Percentiles rank a stretch among this genome's conserved stretches.
phyloP scores from a whole-genome alignment of 2,329 filamentous ascomycete genomes.

The Coniochaeta ligniaria region DNA sequence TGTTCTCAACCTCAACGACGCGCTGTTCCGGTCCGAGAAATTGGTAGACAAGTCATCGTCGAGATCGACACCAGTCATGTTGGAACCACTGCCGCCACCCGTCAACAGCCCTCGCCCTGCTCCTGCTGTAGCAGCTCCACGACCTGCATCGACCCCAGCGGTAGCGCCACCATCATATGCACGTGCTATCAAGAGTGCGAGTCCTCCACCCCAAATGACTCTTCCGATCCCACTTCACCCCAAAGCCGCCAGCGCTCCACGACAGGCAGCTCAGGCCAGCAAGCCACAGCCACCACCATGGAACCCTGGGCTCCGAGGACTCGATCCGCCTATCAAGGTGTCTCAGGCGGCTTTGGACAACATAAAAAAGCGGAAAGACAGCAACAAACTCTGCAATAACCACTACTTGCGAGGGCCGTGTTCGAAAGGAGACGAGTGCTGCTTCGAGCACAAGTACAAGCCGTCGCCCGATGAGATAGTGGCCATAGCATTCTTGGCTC shows the following conservation, averaged over 20 bases:
- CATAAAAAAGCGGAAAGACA: constrained; percentile 48
- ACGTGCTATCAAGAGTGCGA: constrained; percentile 30
- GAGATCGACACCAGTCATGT: background rate
- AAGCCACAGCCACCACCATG: constrained; percentile 30
- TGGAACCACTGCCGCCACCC: constrained; percentile 3
- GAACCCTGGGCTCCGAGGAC: constrained; percentile 46
- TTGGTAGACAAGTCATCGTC: constrained; percentile 25
- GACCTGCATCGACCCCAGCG: constrained; percentile 16
- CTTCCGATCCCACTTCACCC: constrained; percentile 27
- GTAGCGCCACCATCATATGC: constrained; percentile 25
- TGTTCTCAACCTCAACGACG: constrained; percentile 36
- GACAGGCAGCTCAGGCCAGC: constrained; percentile 11
- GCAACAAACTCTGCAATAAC: constrained; percentile 54
- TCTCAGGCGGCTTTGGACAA: constrained; percentile 39
- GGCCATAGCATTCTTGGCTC: constrained; percentile 47
- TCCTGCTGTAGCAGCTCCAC: background rate
- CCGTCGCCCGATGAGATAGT: constrained; percentile 45
- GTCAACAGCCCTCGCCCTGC: constrained; percentile 7
- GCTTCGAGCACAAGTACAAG: constrained; percentile 49
- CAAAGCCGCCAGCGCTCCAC: constrained; percentile 12
- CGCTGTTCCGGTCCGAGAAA: constrained; percentile 48
- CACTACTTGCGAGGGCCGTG: constrained; percentile 53
- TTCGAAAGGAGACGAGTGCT: constrained; percentile 44
- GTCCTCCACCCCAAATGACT: constrained; percentile 33
- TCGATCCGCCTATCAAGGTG: constrained; percentile 44